Evolutionary conservation across 176 grass and related monocot species (phyloP), one percentile per base, ranked within the genome.

Genomic region (Otatea glauca): DNA sequence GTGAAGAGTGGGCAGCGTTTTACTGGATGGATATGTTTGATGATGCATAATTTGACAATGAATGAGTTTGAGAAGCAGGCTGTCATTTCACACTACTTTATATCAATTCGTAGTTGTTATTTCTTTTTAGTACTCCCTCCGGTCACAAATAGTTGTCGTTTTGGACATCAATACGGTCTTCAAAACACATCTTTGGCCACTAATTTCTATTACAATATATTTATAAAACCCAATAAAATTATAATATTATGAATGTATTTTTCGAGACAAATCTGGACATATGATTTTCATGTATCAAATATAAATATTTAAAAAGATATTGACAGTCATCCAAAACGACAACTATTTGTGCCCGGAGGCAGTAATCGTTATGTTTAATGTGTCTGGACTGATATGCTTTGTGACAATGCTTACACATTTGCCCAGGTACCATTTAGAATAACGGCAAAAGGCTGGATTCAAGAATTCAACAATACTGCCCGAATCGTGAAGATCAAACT

Each of bases 401-500:
- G 20, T 16, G 68, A 87, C 24, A 68, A 62, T 87, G 55, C n/a
- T 86, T 89, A 37, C 37, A 20, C 43, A 34, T 87, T 65, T 88
- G 35, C 66, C 25, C 88, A 96, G 93, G 93, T 88, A 68, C 84
- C 91, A 85, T 96, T 96, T 86, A 88, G 89, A 84, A 93, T 94
- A 61, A 86, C 73, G 78, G 94, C 89, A 64, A 92, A 93, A 76
- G 96, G 91, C 14, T 93, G 86, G 86, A 81, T 95, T 81, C 96
- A 99, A 90, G 96, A 96, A 87, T 99, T 99, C 70, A 99, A 99
- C 74, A 94, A 92, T 87, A 87, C 83, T 85, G 88, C 93, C 21
- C 79, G 80, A 87, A 96, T 99, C 87, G 90, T 94, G 91, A 99
- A 99, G 77, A 85, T 99, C 78, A 96, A 99, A 65, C 93, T 99